Evolutionary conservation across 2,329 filamentous ascomycete genomes (phyloP), one percentile per base, ranked within the genome.

Genomic region (Karstenula rhodostoma): DNA sequence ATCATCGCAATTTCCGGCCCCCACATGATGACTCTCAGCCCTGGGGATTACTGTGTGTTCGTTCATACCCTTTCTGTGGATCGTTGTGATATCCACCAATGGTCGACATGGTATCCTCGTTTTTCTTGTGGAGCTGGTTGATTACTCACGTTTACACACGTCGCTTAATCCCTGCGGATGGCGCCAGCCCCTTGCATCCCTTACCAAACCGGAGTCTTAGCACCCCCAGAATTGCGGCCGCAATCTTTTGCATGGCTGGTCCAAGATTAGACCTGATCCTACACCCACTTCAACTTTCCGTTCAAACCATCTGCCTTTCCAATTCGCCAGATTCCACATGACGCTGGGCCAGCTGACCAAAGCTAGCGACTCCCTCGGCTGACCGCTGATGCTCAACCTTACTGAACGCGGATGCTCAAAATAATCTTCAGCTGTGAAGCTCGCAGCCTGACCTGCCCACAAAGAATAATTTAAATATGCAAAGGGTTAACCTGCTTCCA

Each of bases 131-230:
- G 15, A 35, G 33, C 22, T 40, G 15, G 4, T 15, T 40, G 49
- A 40, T 52, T 52, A 52, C 49, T 27, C 27, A 22, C 22, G 49
- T 33, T 52, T 52, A 52, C 33, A 40, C 22, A 52, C 2, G 4
- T 52, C 49, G 49, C 33, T 42, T n/a, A 42, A 27, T 23, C 35
- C 49, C 17, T 40, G 33, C 22, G 6, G 49, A 35, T 52, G 33
- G 22, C 49, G 49, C 33, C 49, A 52, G 10, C 49, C 49, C 22
- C 42, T 23, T 44, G 9, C 35, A 52, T 35, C 10, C 33, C 35
- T 40, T 29, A 42, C 49, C 35, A 27, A 3, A 42, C 23, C 33
- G 27, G 33, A 52, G 49, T 33, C 49, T 52, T n/a, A 19, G 5
- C 15, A n/a, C 33, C 33, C 25, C 22, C 19, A 27, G 27, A 42